Conservation (phyloP, 331 rosid species). For the Arachis monticola region DNA sequence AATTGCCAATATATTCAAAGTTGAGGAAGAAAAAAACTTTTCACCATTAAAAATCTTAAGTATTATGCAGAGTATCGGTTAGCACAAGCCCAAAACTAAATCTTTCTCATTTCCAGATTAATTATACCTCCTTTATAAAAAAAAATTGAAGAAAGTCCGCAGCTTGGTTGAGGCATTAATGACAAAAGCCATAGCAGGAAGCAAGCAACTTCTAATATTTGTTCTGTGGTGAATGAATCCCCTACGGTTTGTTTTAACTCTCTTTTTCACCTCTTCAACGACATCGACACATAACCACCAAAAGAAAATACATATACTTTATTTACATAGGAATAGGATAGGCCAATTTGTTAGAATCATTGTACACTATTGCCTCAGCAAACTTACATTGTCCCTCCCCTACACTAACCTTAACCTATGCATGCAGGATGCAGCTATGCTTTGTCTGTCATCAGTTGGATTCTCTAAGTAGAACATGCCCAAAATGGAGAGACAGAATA, state of each 20-base stretch:
- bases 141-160: neutral
- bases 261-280: neutral
- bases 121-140: no score
- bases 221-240: neutral
- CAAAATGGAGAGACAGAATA: neutral
- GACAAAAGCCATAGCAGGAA: neutral
- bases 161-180: neutral
- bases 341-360: neutral
- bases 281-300: neutral
- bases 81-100: no score
- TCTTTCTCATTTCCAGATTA: no score
- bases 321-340: neutral
- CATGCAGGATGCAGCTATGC: no score
- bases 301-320: neutral
- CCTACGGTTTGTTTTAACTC: neutral
- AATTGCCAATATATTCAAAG: no score
- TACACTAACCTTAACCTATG: neutral
- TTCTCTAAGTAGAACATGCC: conserved; percentile 28
- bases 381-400: neutral
- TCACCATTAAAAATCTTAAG: no score
- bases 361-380: neutral
- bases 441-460: conserved; percentile 18
- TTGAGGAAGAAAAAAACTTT: no score
- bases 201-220: conserved; percentile 5
- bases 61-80: no score